phyloP scores from a whole-genome alignment of 2,329 filamentous ascomycete species.

The Aspergillus amoenus region DNA sequence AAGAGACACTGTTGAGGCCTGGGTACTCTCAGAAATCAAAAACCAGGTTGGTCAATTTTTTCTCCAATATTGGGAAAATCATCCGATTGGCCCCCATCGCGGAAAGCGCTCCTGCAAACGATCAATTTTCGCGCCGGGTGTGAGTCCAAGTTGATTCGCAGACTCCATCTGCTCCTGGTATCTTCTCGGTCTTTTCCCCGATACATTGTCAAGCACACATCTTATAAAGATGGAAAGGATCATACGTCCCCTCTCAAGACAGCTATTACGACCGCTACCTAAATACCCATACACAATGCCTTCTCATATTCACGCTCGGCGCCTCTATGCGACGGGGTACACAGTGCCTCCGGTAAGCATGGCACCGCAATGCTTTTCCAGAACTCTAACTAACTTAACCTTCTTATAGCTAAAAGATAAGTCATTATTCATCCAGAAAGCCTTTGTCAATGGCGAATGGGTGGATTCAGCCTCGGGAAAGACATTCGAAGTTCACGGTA shows the following conservation, averaged over 20 bases:
- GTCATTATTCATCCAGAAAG: constrained; percentile 78
- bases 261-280: constrained; percentile 34
- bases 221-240: constrained; percentile 34
- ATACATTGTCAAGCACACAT: neutral
- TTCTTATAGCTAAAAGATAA: constrained; percentile 67
- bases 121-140: neutral
- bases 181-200: neutral
- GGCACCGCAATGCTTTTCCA: neutral
- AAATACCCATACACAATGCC: constrained; percentile 39
- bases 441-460: constrained; percentile 93
- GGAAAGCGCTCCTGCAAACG: neutral
- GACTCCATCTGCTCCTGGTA: constrained; percentile 6
- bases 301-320: constrained; percentile 29
- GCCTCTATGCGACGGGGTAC: constrained; percentile 44
- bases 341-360: constrained; percentile 38
- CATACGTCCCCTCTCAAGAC: constrained; percentile 35
- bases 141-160: neutral
- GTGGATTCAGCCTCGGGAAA: constrained; percentile 79
- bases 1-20: neutral
- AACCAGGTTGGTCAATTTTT: neutral
- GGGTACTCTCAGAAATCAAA: neutral
- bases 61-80: neutral
- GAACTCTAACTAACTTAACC: constrained; percentile 3
- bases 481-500: constrained; percentile 83
- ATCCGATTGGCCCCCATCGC: neutral